Evolutionary conservation across 2,329 filamentous ascomycete genomes (phyloP).

Genomic region (Exophiala phaeomuriformis): DNA sequence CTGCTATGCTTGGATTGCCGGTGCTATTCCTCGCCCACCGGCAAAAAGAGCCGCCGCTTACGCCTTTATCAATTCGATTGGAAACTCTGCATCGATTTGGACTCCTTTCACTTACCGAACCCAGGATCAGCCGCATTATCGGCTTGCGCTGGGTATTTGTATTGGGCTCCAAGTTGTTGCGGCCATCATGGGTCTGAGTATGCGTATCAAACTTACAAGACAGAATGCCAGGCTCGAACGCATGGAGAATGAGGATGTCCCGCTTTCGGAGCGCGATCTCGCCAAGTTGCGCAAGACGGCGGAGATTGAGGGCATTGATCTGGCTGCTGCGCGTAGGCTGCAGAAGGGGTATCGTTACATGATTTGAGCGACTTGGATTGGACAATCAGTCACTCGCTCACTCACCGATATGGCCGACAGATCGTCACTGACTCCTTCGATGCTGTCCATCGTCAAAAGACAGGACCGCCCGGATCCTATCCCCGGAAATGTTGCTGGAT

Average conservation of each 20-base stretch:
- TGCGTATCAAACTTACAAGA: conserved; percentile 36
- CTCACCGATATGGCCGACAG: too few species aligned
- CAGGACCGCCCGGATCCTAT: too few species aligned
- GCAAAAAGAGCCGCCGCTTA: conserved; percentile 50
- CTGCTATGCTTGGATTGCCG: conserved; percentile 45
- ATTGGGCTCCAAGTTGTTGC: conserved; percentile 38
- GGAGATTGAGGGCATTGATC: conserved; percentile 45
- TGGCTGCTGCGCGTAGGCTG: conserved; percentile 44
- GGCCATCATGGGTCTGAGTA: conserved; percentile 31
- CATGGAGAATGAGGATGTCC: conserved; percentile 43
- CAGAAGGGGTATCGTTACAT: conserved; percentile 52
- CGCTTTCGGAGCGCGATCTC: conserved; percentile 43
- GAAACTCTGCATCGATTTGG: conserved; percentile 49
- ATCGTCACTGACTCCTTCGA: too few species aligned
- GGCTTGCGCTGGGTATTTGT: conserved; percentile 37
- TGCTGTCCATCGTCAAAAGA: too few species aligned
- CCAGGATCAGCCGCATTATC: conserved; percentile 36
- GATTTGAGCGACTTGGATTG: conserved; percentile 30
- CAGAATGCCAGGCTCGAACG: conserved; percentile 47
- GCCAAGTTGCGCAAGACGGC: conserved; percentile 45
- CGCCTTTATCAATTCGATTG: conserved; percentile 50
- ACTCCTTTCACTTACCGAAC: conserved; percentile 44
- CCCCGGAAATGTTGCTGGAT: too few species aligned
- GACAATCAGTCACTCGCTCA: too few species aligned
- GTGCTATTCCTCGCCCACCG: conserved; percentile 45